A percentile compares a stretch with the other conserved stretches of the same genome.
Evolutionary conservation across 768 basidiomycete species (phyloP).

Genomic region (Podaxis sp.): DNA sequence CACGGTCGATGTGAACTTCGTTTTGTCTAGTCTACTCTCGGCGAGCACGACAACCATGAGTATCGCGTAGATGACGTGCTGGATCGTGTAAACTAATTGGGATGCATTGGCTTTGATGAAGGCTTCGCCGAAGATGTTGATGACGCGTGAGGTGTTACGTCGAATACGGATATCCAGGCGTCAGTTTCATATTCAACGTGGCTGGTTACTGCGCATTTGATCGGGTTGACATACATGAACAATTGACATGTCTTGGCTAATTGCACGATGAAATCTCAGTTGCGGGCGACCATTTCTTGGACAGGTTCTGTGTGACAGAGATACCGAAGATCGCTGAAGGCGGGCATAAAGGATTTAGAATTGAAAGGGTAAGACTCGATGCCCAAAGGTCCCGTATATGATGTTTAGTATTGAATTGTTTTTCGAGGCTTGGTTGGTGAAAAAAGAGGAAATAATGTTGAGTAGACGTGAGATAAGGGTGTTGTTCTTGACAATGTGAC

Average conservation of each 20-base stretch:
- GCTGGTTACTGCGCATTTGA: conserved; percentile 73
- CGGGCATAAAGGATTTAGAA: conserved; percentile 93
- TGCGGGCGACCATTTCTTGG: conserved; percentile 72
- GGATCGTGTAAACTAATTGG: conserved; percentile 3
- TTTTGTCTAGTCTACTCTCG: conserved; percentile 64
- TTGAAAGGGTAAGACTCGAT: conserved; percentile 88
- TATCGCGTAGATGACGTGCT: conserved; percentile 53
- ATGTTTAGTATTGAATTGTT: conserved; percentile 56
- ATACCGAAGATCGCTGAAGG: conserved; percentile 89
- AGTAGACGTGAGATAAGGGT: conserved; percentile 76
- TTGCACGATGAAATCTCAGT: conserved; percentile 63
- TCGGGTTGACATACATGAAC: conserved; percentile 93
- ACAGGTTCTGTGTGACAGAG: conserved; percentile 81
- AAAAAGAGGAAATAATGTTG: conserved; percentile 85
- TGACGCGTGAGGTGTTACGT: conserved; percentile 85
- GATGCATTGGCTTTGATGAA: conserved; percentile 28
- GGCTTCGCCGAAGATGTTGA: conserved; percentile 87
- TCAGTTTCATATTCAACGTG: conserved; percentile 98
- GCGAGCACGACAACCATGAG: conserved; percentile 66
- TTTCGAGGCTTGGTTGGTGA: conserved; percentile 86
- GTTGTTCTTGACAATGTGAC: conserved; percentile 73
- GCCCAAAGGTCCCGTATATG: conserved; percentile 44
- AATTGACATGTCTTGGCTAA: conserved; percentile 80
- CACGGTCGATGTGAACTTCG: conserved; percentile 58
- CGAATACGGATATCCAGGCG: conserved; percentile 95